phyloP scores from a whole-genome alignment of 306 rosid species.

The Urtica urens region DNA sequence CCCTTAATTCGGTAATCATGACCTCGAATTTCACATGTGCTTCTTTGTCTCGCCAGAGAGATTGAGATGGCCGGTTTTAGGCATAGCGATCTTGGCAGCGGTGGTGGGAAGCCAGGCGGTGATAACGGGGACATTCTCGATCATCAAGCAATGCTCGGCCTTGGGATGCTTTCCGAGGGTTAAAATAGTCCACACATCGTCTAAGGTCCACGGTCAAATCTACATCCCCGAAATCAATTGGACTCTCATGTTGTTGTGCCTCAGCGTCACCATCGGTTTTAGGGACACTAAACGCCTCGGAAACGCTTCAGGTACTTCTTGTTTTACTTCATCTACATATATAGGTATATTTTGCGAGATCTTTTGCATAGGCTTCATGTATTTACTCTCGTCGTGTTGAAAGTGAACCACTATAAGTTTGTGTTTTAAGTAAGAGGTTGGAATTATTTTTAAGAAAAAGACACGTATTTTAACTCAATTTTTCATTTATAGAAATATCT shows the following conservation, averaged over 20 bases:
- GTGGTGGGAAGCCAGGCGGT: slow-evolving; percentile 98
- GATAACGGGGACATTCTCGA: slow-evolving; percentile 89
- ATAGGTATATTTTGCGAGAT: too few relatives aligned
- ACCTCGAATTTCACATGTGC: not conserved
- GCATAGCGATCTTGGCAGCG: slow-evolving; percentile 86
- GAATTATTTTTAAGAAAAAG: too few relatives aligned
- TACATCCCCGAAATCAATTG: slow-evolving; percentile 94
- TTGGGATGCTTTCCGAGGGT: slow-evolving; percentile 89
- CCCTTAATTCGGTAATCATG: not conserved
- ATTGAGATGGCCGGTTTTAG: slow-evolving; percentile 87
- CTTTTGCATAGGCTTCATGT: too few relatives aligned
- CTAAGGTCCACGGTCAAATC: slow-evolving; percentile 85
- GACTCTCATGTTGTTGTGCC: slow-evolving; percentile 75
- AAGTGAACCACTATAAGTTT: too few relatives aligned
- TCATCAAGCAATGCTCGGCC: slow-evolving; percentile 85
- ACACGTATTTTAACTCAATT: too few relatives aligned
- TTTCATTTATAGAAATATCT: too few relatives aligned
- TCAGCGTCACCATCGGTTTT: slow-evolving; percentile 78
- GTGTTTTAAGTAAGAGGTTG: too few relatives aligned
- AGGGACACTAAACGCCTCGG: slow-evolving; percentile 97
- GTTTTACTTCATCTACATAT: too few relatives aligned
- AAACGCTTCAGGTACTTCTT: slow-evolving; percentile 71
- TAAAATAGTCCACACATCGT: slow-evolving; percentile 73
- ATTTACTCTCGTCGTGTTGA: too few relatives aligned
- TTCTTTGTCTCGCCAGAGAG: slow-evolving; percentile 30